Conservation (phyloP, 352 stramenopile species). For the Phytopythium chamaehyphon region DNA sequence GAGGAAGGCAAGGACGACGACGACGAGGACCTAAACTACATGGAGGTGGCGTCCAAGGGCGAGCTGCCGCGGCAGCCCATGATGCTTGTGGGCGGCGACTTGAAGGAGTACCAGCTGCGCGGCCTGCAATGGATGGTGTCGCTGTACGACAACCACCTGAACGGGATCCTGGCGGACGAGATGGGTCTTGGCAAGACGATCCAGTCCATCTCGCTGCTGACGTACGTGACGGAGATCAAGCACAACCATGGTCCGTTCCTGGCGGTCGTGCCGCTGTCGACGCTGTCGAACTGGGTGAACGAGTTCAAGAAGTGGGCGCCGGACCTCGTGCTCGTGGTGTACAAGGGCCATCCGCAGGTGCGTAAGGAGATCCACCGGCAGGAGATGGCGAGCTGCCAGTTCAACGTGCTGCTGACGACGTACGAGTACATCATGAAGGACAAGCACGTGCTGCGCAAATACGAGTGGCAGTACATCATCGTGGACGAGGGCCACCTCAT, state of each 20-base stretch:
- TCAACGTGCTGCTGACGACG: slow-evolving; percentile 62
- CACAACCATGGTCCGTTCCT: slow-evolving; percentile 95
- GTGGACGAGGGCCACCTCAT: slow-evolving; percentile 99
- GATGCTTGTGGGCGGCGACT: slow-evolving; percentile 94
- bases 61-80: slow-evolving; percentile 89
- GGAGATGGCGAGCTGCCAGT: too few species aligned
- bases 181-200: slow-evolving; percentile 97
- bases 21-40: slow-evolving; percentile 82
- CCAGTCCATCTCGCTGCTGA: slow-evolving; percentile 94
- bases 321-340: slow-evolving; percentile 98
- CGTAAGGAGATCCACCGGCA: slow-evolving; percentile 91
- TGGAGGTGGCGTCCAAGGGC: slow-evolving; percentile 80
- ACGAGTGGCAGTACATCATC: slow-evolving; percentile 98
- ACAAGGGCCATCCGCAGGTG: slow-evolving; percentile 93
- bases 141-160: slow-evolving; percentile 97
- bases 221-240: slow-evolving; percentile 95
- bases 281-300: slow-evolving; percentile 97
- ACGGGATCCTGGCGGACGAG: slow-evolving; percentile 99
- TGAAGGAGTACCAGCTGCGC: slow-evolving; percentile 99
- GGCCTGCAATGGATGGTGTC: slow-evolving; percentile 99
- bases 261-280: slow-evolving; percentile 97
- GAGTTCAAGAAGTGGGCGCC: slow-evolving; percentile 95
- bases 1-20: slow-evolving; percentile 35
- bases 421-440: slow-evolving; percentile 41
- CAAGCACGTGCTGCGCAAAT: slow-evolving; percentile 41